Conservation (phyloP, 1,284 basidiomycete species). For the Phellopilus nigrolimitatus region DNA sequence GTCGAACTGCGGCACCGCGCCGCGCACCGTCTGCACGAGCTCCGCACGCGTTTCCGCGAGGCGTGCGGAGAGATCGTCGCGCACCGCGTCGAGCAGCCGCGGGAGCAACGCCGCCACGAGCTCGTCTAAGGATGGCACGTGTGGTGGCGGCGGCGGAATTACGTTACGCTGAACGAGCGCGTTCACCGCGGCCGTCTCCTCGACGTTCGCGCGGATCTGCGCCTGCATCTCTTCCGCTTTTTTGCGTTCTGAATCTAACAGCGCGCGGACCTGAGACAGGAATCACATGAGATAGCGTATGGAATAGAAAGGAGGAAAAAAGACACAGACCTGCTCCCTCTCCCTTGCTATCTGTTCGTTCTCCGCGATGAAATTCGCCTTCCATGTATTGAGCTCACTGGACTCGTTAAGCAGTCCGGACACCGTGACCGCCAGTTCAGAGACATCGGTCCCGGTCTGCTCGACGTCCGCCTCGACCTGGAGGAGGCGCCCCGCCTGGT, state of each 20-base stretch:
- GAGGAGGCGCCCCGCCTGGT: conserved; percentile 34
- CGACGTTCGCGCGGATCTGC: conserved; percentile 6
- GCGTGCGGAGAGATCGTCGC: neutral
- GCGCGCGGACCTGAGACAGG: neutral
- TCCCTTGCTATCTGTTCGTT: neutral
- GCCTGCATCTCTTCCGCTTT: neutral
- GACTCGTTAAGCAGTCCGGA: neutral
- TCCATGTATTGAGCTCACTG: neutral
- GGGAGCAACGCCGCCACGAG: conserved; percentile 7
- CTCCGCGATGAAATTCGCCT: neutral
- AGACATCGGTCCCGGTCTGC: neutral
- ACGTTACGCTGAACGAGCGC: neutral
- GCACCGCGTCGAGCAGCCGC: conserved; percentile 11
- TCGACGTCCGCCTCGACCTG: conserved; percentile 26
- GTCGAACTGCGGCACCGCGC: neutral
- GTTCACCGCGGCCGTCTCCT: conserved; percentile 5
- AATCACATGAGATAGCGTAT: neutral
- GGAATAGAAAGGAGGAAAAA: neutral
- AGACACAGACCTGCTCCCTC: neutral
- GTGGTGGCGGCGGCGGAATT: conserved; percentile 5
- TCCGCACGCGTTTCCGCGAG: conserved; percentile 4
- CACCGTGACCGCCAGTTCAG: conserved; percentile 4
- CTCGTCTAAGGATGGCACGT: conserved; percentile 8
- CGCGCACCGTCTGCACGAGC: conserved; percentile 8
- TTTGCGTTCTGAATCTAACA: neutral